phyloP scores from a whole-genome alignment of 2,329 filamentous ascomycete species.

The Lecanicillium sp. region DNA sequence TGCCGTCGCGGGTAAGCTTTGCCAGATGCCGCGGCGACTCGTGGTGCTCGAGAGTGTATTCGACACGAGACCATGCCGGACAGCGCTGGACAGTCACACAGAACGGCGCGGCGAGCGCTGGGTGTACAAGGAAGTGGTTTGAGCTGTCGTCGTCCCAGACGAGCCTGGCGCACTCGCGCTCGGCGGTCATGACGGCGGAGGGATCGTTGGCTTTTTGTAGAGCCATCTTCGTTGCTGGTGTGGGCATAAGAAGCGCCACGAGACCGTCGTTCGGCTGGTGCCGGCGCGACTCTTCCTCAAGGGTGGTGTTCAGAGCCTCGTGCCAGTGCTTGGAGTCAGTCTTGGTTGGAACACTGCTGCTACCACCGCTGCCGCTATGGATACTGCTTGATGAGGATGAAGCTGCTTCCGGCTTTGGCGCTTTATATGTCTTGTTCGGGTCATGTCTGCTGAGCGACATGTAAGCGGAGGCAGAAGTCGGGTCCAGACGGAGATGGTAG shows the following conservation, averaged over 20 bases:
- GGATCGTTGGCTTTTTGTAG: slow-evolving; percentile 53
- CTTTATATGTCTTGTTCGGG: slow-evolving; percentile 49
- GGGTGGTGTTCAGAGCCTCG: slow-evolving; percentile 49
- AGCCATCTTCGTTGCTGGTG: slow-evolving; percentile 55
- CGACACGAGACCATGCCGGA: slow-evolving; percentile 51
- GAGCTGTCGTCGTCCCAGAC: slow-evolving; percentile 60
- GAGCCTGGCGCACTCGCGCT: slow-evolving; percentile 61
- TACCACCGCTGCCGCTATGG: slow-evolving; percentile 23
- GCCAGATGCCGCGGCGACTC: slow-evolving; percentile 54
- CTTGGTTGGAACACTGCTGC: slow-evolving; percentile 17
- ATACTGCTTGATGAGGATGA: slow-evolving; percentile 19
- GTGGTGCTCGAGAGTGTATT: slow-evolving; percentile 59
- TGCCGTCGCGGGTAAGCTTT: slow-evolving; percentile 51
- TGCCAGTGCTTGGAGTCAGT: slow-evolving; percentile 43
- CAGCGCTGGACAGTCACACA: slow-evolving; percentile 51
- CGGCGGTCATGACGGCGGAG: slow-evolving; percentile 52
- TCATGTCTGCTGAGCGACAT: slow-evolving; percentile 53
- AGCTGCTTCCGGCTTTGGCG: slow-evolving; percentile 21
- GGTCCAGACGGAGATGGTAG: slow-evolving; percentile 58
- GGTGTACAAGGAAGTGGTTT: slow-evolving; percentile 56
- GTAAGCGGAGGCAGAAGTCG: slow-evolving; percentile 55
- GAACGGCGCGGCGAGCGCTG: slow-evolving; percentile 55
- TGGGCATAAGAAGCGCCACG: slow-evolving; percentile 62
- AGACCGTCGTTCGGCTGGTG: slow-evolving; percentile 53
- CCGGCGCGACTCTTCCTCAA: slow-evolving; percentile 46